Conservation (phyloP, 768 basidiomycete genomes). For the Psilocybe sp. region DNA sequence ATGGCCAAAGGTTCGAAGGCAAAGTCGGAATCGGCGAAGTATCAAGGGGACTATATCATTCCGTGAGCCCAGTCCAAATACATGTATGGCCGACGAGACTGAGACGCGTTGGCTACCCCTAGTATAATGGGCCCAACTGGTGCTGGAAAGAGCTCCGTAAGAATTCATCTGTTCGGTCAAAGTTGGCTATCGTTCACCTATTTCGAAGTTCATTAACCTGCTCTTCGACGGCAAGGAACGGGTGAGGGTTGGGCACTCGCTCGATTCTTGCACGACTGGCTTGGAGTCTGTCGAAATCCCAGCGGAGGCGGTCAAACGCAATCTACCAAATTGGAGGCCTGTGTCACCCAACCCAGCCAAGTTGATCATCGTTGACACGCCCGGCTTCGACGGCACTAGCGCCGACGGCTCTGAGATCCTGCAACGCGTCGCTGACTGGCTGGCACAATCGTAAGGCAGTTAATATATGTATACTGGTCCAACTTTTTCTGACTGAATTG, state of each 20-base stretch:
- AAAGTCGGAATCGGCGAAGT: too few relatives aligned
- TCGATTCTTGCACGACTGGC: slow-evolving; percentile 2
- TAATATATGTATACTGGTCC: not conserved
- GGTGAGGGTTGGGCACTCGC: not conserved
- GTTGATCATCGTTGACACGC: slow-evolving; percentile 5
- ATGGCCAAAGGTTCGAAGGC: too few relatives aligned
- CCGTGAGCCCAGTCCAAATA: too few relatives aligned
- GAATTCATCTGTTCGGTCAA: not conserved
- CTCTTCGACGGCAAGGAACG: not conserved
- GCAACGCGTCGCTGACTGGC: slow-evolving; percentile 1
- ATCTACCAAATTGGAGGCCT: not conserved
- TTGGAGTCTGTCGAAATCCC: not conserved
- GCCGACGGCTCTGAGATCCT: not conserved
- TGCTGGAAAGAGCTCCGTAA: slow-evolving; percentile 7
- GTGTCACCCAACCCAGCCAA: not conserved
- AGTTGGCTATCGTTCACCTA: too few relatives aligned
- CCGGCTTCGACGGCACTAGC: slow-evolving; percentile 5
- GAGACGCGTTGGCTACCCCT: not conserved
- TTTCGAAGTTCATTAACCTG: too few relatives aligned
- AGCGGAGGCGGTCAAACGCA: too few relatives aligned
- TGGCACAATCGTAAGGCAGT: slow-evolving; percentile 1
- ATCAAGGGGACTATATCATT: too few relatives aligned
- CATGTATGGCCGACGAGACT: too few relatives aligned
- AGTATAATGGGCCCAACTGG: slow-evolving; percentile 9
- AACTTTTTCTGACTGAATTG: too few relatives aligned